Percentiles rank a stretch among this genome's conserved stretches.
These are phyloP conservation scores for Leucaena leucocephala DNA, from an alignment of 306 rosid genomes.

Conservation along the genomic window DNA sequence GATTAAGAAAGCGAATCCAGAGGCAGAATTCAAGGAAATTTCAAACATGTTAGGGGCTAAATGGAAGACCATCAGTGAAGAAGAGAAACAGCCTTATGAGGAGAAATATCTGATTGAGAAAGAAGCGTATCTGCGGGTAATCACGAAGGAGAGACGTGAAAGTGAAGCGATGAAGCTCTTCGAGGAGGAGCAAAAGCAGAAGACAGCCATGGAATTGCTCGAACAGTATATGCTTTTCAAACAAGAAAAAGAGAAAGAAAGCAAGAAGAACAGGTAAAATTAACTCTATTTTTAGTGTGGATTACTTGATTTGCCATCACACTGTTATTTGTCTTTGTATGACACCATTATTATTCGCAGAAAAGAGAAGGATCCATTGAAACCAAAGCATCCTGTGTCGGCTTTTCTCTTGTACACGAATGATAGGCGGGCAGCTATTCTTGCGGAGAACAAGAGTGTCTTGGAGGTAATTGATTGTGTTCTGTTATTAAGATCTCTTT, in stretches of 20 bases:
- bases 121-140: slow-evolving; percentile 67
- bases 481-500: not conserved
- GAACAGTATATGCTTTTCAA: slow-evolving; percentile 84
- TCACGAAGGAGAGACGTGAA: slow-evolving; percentile 77
- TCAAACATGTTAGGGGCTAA: slow-evolving; percentile 77
- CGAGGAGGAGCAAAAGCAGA: slow-evolving; percentile 88
- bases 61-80: slow-evolving; percentile 72
- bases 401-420: slow-evolving; percentile 75
- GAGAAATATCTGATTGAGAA: slow-evolving; percentile 74
- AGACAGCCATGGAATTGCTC: slow-evolving; percentile 89
- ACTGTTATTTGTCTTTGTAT: not conserved
- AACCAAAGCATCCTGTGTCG: slow-evolving; percentile 91
- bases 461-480: slow-evolving; percentile 50
- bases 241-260: slow-evolving; percentile 65
- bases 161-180: slow-evolving; percentile 84
- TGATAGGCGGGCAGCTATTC: slow-evolving; percentile 69
- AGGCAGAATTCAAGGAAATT: slow-evolving; percentile 84
- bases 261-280: slow-evolving; percentile 64
- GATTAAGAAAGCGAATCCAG: slow-evolving; percentile 81
- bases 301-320: not conserved
- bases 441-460: slow-evolving; percentile 60
- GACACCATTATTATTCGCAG: slow-evolving; percentile 34
- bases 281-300: not conserved
- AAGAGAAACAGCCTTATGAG: slow-evolving; percentile 89
- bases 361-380: slow-evolving; percentile 91